Conservation (phyloP, 768 basidiomycete species). For the Russula olivacea region DNA sequence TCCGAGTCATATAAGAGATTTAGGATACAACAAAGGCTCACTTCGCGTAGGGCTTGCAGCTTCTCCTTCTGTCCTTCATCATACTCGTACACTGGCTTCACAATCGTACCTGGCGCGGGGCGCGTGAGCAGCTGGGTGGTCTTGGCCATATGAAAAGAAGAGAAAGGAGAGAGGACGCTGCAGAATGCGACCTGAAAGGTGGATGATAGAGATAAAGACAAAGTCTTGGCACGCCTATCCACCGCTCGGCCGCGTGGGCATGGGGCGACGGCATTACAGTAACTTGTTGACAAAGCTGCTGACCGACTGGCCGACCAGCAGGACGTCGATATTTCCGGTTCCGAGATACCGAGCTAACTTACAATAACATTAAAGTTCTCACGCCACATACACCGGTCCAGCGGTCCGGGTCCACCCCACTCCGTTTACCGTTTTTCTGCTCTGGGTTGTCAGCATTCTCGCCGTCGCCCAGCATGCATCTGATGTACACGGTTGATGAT, state of each 20-base stretch:
- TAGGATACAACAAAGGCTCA: constrained; percentile 30
- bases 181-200: neutral
- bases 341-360: no score
- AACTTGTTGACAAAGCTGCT: no score
- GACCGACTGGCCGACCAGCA: no score
- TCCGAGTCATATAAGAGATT: neutral
- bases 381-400: neutral
- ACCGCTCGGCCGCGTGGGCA: neutral
- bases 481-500: constrained; percentile 88
- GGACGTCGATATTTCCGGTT: no score
- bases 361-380: neutral
- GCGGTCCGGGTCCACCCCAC: neutral
- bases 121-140: constrained; percentile 47
- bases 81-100: constrained; percentile 55
- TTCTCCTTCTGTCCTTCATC: constrained; percentile 54
- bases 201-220: neutral
- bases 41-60: constrained; percentile 58
- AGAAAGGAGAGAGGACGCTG: neutral
- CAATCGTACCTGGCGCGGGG: constrained; percentile 48
- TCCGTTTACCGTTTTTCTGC: neutral
- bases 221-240: neutral
- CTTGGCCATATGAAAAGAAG: constrained; percentile 32
- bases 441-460: neutral
- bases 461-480: constrained; percentile 63
- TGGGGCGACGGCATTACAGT: constrained; percentile 6